Base-by-base conservation (phyloP, 1,284 basidiomycete genomes). In the Mycena citricolor region DNA sequence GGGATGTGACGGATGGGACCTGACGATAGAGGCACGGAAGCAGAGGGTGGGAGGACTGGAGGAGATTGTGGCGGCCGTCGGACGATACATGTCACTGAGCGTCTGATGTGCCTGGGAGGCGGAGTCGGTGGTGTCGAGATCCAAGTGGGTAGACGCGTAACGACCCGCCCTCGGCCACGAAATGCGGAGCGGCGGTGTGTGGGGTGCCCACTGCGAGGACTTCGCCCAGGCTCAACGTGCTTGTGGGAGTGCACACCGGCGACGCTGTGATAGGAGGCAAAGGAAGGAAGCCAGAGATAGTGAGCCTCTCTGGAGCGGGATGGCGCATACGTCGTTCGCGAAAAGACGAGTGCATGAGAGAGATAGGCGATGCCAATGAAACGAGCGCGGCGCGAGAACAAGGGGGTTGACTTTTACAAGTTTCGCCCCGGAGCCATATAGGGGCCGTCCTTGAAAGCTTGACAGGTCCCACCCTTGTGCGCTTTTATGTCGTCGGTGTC, bases 211-310 rank as follows among this genome's bases (percentile, higher is more conserved):
- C 29, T 13, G 38, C 21, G 8, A 50, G 26, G 16, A 49, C 34
- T n/a, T 56, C 54, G n/a, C 49, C 47, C 11, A 43, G 35, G 36
- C 54, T 44, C 38, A 63, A 54, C 29, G 65, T 67, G 5, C 66
- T 49, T 5, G 66, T 69, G 13, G 78, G 76, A 3, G 77, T 76
- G 57, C 70, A 69, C 41, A 75, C 57, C n/a, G 80, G 79, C 4
- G 79, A 81, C 25, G 77, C 77, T 44, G 70, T 66, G 51, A 81
- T 82, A 37, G 77, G 71, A 17, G 79, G 73, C 41, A 81, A 67
- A 32, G 77, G 76, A 17, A 71, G 58, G 57, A 79, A 79, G 29
- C 66, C 64, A 49, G 59, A 63, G 51, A 67, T 59, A 32, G 52
- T 56, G 32, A 62, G 57, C 42, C 61, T 62, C 39, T 58, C 61